phyloP scores from a whole-genome alignment of 2,329 filamentous ascomycete genomes.

The Sphaerulina vaccinii region DNA sequence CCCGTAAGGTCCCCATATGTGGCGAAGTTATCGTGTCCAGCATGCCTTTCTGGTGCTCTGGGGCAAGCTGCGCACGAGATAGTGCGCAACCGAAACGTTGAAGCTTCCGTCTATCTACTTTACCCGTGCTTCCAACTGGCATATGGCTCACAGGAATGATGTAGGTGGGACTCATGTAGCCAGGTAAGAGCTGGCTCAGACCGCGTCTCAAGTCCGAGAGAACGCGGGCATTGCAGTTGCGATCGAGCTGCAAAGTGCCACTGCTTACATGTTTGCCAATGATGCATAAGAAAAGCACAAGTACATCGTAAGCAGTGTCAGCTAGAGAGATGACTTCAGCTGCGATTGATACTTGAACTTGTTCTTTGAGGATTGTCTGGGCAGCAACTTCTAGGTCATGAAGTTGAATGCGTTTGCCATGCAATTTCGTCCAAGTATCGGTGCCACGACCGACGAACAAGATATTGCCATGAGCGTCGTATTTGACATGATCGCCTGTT shows the following conservation, averaged over 20 bases:
- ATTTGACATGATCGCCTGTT: conserved; percentile 35
- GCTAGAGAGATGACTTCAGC: background rate
- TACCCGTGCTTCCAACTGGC: conserved; percentile 49
- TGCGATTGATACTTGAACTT: background rate
- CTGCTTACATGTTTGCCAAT: background rate
- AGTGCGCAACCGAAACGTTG: too few species aligned
- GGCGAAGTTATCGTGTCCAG: too few species aligned
- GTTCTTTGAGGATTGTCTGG: background rate
- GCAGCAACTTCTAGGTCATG: conserved; percentile 59
- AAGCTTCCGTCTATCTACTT: conserved; percentile 26
- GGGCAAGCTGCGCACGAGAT: too few species aligned
- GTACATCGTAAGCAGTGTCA: background rate
- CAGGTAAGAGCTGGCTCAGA: conserved; percentile 22
- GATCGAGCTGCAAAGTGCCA: conserved; percentile 1
- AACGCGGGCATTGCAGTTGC: conserved; percentile 9
- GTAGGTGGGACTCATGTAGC: conserved; percentile 44
- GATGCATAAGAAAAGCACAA: background rate
- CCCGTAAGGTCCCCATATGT: background rate
- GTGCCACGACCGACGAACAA: conserved; percentile 67
- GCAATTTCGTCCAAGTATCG: conserved; percentile 69
- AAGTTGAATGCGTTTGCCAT: conserved; percentile 73
- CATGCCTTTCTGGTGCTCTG: too few species aligned
- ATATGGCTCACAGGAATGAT: conserved; percentile 48
- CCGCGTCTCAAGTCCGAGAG: background rate
- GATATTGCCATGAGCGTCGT: conserved; percentile 35